These are phyloP conservation scores for Acanthamoeba royreba DNA, from an alignment of 208 protist species.

Conservation along the genomic window DNA sequence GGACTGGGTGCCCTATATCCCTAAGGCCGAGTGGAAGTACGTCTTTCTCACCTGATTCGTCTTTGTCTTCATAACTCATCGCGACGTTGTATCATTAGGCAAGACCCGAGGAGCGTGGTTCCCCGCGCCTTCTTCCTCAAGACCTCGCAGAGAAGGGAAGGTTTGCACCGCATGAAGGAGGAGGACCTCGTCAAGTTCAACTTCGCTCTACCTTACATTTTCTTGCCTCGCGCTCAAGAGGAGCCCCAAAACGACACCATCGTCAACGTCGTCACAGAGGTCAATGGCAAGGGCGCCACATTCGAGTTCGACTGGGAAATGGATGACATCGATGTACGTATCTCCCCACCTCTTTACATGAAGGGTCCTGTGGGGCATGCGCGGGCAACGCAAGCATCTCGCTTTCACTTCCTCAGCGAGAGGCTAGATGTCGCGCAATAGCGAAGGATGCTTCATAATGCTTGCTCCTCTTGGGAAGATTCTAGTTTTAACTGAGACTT, in stretches of 20 bases:
- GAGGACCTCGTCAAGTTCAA: slow-evolving; percentile 48
- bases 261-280: slow-evolving; percentile 46
- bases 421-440: background rate
- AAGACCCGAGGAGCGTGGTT: background rate
- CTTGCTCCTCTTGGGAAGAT: background rate
- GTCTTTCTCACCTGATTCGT: background rate
- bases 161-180: slow-evolving; percentile 42
- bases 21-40: slow-evolving; percentile 26
- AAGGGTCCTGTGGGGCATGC: background rate
- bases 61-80: background rate
- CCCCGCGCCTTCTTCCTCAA: slow-evolving; percentile 39
- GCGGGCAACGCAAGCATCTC: background rate
- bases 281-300: slow-evolving; percentile 13
- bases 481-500: background rate
- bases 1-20: slow-evolving; percentile 54
- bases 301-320: slow-evolving; percentile 52
- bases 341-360: background rate
- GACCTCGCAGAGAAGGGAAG: slow-evolving; percentile 24
- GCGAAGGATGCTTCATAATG: background rate
- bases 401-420: background rate
- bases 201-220: slow-evolving; percentile 56
- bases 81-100: background rate
- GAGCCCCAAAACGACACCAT: background rate
- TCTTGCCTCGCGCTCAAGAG: slow-evolving; percentile 36
- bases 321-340: slow-evolving; percentile 44